phyloP scores from a whole-genome alignment of 306 rosid species.

The Dalbergia cultrata region DNA sequence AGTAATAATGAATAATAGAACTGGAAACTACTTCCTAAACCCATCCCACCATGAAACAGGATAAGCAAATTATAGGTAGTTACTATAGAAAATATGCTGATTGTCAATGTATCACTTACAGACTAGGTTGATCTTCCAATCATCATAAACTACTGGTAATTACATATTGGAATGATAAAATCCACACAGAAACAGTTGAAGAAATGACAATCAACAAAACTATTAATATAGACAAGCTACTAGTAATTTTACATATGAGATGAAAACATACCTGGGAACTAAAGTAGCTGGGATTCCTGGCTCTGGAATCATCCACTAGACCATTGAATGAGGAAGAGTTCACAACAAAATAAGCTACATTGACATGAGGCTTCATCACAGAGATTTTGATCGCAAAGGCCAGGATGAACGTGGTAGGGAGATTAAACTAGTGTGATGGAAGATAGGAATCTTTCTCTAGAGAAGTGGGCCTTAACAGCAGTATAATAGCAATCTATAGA shows the following conservation, averaged over 20 bases:
- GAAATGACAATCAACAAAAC: slow-evolving; percentile 7
- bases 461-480: neutral
- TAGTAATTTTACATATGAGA: neutral
- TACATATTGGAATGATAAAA: neutral
- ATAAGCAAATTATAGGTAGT: neutral
- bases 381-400: neutral
- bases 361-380: slow-evolving; percentile 1
- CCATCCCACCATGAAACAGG: slow-evolving; percentile 17
- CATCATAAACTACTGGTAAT: neutral
- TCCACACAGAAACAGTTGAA: neutral
- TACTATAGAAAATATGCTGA: neutral
- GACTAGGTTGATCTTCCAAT: neutral
- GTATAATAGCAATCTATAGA: neutral
- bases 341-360: neutral
- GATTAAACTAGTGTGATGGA: neutral
- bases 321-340: neutral
- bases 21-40: neutral
- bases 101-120: neutral
- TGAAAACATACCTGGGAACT: slow-evolving; percentile 3
- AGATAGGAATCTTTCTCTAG: neutral
- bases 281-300: neutral
- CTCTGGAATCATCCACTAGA: neutral
- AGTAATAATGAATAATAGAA: neutral
- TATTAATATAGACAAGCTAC: neutral
- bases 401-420: neutral